A percentile compares a stretch with the other conserved stretches of the same genome.
Evolutionary conservation across 2,329 filamentous ascomycete genomes (phyloP).

Genomic region (Xenoacremonium recifei): DNA sequence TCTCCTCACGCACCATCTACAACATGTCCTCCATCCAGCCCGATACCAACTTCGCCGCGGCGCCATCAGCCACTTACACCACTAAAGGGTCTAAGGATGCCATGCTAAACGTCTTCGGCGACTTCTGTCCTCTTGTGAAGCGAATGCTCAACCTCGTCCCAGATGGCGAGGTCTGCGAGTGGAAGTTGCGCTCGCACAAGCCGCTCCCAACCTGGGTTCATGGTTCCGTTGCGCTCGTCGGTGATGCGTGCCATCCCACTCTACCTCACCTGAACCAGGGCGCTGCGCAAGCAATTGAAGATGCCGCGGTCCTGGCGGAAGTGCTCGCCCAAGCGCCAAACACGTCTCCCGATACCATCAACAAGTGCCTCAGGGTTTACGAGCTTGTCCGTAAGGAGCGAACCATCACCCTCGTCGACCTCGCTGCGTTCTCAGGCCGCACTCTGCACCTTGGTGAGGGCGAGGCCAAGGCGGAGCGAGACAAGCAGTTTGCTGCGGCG

Average conservation of each 20-base stretch:
- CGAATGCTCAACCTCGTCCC: constrained; percentile 60
- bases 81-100: constrained; percentile 58
- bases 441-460: constrained; percentile 56
- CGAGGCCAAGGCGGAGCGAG: constrained; percentile 54
- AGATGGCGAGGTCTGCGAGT: constrained; percentile 63
- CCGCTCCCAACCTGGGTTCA: constrained; percentile 57
- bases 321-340: constrained; percentile 43
- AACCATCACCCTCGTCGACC: constrained; percentile 50
- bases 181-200: constrained; percentile 59
- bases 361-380: constrained; percentile 52
- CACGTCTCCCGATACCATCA: constrained; percentile 37
- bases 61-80: constrained; percentile 60
- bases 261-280: constrained; percentile 66
- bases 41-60: constrained; percentile 57
- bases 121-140: constrained; percentile 59
- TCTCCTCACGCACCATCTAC: constrained; percentile 64
- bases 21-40: constrained; percentile 64
- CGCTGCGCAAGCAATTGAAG: constrained; percentile 65
- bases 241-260: constrained; percentile 66
- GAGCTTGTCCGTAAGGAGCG: constrained; percentile 56
- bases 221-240: constrained; percentile 55
- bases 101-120: constrained; percentile 60
- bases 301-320: constrained; percentile 59
- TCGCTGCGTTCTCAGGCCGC: constrained; percentile 50
- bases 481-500: constrained; percentile 52